Conservation (phyloP, 371 early-diverging fungal species). For the Mucor lusitanicus region DNA sequence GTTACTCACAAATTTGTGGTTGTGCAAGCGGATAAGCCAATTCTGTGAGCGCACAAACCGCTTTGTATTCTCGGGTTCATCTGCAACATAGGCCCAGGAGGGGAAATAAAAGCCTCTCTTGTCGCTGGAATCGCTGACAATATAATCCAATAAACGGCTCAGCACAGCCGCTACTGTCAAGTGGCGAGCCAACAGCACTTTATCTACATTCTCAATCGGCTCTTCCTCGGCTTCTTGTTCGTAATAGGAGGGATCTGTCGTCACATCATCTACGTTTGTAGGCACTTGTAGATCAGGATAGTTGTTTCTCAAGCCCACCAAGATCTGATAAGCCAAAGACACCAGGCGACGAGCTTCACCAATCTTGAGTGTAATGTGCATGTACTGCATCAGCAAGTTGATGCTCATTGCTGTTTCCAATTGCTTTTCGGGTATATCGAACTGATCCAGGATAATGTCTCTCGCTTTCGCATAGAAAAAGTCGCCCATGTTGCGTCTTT, state of each 20-base stretch:
- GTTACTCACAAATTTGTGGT: slow-evolving; percentile 2
- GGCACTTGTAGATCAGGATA: background rate
- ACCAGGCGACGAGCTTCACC: slow-evolving; percentile 3
- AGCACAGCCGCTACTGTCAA: background rate
- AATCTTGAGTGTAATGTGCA: slow-evolving; percentile 12
- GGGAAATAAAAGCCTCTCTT: background rate
- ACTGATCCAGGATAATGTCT: slow-evolving; percentile 18
- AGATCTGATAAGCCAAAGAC: slow-evolving; percentile 11
- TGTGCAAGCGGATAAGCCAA: slow-evolving; percentile 1
- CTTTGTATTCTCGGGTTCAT: slow-evolving; percentile 7
- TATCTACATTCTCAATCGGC: background rate
- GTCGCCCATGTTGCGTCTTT: slow-evolving; percentile 13
- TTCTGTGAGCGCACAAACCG: background rate
- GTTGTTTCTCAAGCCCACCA: slow-evolving; percentile 4
- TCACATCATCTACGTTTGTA: background rate
- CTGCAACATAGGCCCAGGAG: background rate
- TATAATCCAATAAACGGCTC: background rate
- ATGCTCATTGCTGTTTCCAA: slow-evolving; percentile 17
- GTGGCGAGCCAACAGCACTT: slow-evolving; percentile 6
- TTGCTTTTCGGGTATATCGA: slow-evolving; percentile 15
- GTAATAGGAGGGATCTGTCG: background rate
- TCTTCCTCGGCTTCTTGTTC: background rate
- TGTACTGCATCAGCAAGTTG: slow-evolving; percentile 8
- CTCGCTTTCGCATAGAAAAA: slow-evolving; percentile 15
- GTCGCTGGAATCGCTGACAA: background rate